Base-by-base conservation (phyloP, 192 early-diverging fungal species). In the Coemansia sp. region DNA sequence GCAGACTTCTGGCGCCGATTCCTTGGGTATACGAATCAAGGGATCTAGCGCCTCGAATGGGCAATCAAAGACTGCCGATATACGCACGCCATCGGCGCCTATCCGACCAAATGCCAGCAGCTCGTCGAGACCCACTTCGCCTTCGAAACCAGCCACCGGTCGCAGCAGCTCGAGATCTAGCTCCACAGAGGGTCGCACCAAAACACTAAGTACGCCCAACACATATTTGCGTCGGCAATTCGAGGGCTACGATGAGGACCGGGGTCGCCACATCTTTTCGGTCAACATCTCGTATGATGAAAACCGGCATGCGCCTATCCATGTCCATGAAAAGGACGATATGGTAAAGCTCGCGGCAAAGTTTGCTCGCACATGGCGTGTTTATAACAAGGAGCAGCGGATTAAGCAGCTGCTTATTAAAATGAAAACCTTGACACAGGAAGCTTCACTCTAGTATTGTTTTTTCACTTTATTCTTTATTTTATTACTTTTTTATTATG, bases 271-370 rank as follows among this genome's bases (percentile, higher is more conserved):
- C 34, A 24, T 73, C 35, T 79, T 67, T 29, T 79, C 76, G 0
- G 68, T 70, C 52, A 79, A 74, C 46, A 67, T 79, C 7, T 34
- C 76, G 13, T 79, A 79, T 14, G 65, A 64, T 36, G 76, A 79
- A 6, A 48, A 60, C 32, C 60, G 71, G 8, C 70, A 57, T 58
- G 71, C 76, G 8, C 68, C 76, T 3, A 79, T 79, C 36, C 76
- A 79, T 55, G 68, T 79, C 18, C 76, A 79, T 34, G 76, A 79
- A 42, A 58, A 42, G 16, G 76, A 79, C 34, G 71, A 79, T n/a
- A 11, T 79, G 27, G 52, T 60, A 22, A 79, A 71, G 30, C 29
- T 67, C 16, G 76, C 71, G 3, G 68, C 71, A 4, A 79, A 73
- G 62, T 79, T 70, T 45, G 64, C 71, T 20, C 71, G 76, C 3